Conservation (phyloP, 2,329 filamentous ascomycete species). For the Colletotrichum sp. region DNA sequence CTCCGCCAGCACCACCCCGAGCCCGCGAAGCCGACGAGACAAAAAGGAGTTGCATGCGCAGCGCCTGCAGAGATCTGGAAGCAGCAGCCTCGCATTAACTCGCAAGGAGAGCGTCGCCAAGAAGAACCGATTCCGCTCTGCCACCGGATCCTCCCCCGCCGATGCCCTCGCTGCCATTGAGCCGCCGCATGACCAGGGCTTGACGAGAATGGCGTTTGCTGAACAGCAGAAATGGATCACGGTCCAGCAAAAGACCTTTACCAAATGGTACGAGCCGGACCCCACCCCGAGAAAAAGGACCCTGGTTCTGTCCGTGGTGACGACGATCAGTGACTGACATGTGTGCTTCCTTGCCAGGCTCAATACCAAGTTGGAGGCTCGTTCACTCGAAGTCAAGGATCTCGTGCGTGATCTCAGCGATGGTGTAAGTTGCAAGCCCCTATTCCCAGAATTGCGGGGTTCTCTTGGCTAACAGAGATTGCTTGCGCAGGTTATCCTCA, state of each 20-base stretch:
- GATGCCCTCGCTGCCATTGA: conserved; percentile 51
- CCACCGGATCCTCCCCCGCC: conserved; percentile 38
- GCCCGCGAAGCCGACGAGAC: conserved; percentile 46
- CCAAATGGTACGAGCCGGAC: conserved; percentile 72
- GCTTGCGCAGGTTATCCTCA: conserved; percentile 77
- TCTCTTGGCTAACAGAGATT: conserved; percentile 23
- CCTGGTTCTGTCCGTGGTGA: background rate
- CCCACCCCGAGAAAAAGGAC: conserved; percentile 7
- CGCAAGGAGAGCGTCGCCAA: conserved; percentile 30
- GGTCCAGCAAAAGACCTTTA: conserved; percentile 99
- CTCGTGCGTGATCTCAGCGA: conserved; percentile 90
- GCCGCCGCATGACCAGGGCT: conserved; percentile 53
- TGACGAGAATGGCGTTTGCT: conserved; percentile 66
- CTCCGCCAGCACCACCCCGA: conserved; percentile 26
- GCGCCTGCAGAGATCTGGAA: conserved; percentile 50
- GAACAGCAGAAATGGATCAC: conserved; percentile 73
- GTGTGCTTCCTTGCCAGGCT: conserved; percentile 62
- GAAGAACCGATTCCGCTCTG: conserved; percentile 38
- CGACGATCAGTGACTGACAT: conserved; percentile 17
- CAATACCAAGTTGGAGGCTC: conserved; percentile 88
- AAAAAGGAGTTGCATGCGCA: conserved; percentile 56
- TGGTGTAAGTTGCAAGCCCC: conserved; percentile 68
- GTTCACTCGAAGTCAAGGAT: conserved; percentile 82
- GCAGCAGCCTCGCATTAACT: conserved; percentile 37
- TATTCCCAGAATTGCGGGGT: conserved; percentile 5